These are phyloP conservation scores for Cylindrodendrum hubeiense DNA, from an alignment of 2,329 filamentous ascomycete genomes.

Conservation along the genomic window DNA sequence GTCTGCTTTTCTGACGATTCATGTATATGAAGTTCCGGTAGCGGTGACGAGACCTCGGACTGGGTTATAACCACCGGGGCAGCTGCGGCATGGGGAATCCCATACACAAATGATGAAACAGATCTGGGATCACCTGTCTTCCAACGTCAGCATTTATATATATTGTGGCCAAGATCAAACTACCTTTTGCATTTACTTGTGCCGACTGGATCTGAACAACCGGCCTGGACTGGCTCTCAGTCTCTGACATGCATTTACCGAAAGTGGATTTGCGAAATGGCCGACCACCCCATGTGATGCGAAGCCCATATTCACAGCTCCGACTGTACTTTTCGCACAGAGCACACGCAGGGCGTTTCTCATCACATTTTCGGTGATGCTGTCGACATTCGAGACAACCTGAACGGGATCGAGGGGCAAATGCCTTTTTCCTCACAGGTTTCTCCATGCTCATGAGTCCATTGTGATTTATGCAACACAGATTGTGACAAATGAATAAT, in stretches of 20 bases:
- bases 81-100: not conserved
- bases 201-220: not conserved
- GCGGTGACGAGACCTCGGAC: not conserved
- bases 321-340: not conserved
- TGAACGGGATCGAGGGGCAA: slow-evolving; percentile 6
- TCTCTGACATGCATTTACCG: slow-evolving; percentile 3
- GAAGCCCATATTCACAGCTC: not conserved
- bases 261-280: slow-evolving; percentile 9
- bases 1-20: not conserved
- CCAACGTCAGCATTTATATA: not conserved
- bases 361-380: slow-evolving; percentile 20
- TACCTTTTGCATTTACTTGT: not conserved
- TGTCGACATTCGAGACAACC: slow-evolving; percentile 14
- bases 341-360: not conserved
- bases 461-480: not conserved
- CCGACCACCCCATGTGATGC: slow-evolving; percentile 13
- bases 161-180: not conserved
- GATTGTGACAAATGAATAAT: not conserved
- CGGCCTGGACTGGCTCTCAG: not conserved
- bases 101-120: slow-evolving; percentile 5
- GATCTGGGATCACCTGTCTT: not conserved
- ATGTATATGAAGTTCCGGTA: too few relatives aligned
- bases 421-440: not conserved
- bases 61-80: not conserved
- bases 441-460: not conserved